phyloP scores from a whole-genome alignment of 441 rosid genomes.

The Hura crepitans region DNA sequence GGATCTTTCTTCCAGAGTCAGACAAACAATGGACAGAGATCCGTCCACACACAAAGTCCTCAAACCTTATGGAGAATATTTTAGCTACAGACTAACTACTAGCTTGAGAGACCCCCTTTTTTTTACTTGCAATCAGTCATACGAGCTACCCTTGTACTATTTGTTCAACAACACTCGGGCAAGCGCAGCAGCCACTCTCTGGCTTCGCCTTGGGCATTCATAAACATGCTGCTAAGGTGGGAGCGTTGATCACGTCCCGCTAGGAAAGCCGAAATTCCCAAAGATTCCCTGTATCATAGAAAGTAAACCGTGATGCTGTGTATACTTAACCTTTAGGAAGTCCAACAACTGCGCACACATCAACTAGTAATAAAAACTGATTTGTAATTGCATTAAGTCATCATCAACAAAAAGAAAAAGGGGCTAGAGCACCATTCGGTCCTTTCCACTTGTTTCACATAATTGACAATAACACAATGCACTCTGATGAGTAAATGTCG shows the following conservation, averaged over 20 bases:
- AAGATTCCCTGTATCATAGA: slow-evolving; percentile 53
- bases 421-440: background rate
- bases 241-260: slow-evolving; percentile 21
- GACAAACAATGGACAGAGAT: slow-evolving; percentile 19
- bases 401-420: background rate
- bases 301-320: slow-evolving; percentile 14
- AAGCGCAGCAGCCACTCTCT: background rate
- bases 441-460: background rate
- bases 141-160: slow-evolving; percentile 20
- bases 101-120: slow-evolving; percentile 17
- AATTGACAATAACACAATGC: background rate
- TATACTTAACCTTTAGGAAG: background rate
- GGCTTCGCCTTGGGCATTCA: slow-evolving; percentile 20
- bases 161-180: slow-evolving; percentile 22
- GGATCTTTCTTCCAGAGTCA: slow-evolving; percentile 25
- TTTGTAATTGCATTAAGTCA: background rate
- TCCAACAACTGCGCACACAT: background rate
- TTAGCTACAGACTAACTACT: slow-evolving; percentile 15
- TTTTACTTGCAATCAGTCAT: slow-evolving; percentile 21
- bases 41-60: slow-evolving; percentile 20
- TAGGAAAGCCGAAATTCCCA: slow-evolving; percentile 53
- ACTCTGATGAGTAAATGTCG: background rate
- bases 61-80: slow-evolving; percentile 18
- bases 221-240: slow-evolving; percentile 26
- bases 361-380: background rate